Conservation (phyloP, 345 rosid genomes). For the Corchorus capsularis region DNA sequence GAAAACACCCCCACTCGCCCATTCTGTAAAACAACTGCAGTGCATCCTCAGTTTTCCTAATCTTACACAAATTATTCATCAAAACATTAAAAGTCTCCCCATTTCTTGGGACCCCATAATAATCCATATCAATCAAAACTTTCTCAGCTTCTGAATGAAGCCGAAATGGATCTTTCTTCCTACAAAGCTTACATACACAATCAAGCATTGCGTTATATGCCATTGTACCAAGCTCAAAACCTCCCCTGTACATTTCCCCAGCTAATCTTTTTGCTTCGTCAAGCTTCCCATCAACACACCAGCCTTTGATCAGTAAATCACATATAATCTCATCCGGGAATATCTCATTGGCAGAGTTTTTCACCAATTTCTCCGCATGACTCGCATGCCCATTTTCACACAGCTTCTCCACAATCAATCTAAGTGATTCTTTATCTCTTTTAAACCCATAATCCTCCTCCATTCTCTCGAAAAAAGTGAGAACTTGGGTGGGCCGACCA, state of each 20-base stretch:
- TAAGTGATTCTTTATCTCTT: slow-evolving; percentile 65
- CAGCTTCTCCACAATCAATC: slow-evolving; percentile 63
- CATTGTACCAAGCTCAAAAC: slow-evolving; percentile 72
- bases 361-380: slow-evolving; percentile 88
- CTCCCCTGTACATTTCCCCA: slow-evolving; percentile 94
- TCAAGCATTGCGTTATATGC: slow-evolving; percentile 78
- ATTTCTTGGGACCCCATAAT: slow-evolving; percentile 81
- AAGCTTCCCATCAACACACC: slow-evolving; percentile 84
- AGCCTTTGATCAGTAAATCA: slow-evolving; percentile 83
- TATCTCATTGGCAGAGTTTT: slow-evolving; percentile 71
- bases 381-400: slow-evolving; percentile 71
- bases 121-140: slow-evolving; percentile 84
- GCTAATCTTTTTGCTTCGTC: slow-evolving; percentile 90
- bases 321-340: slow-evolving; percentile 85
- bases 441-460: slow-evolving; percentile 74
- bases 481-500: slow-evolving; percentile 66
- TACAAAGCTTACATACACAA: slow-evolving; percentile 88
- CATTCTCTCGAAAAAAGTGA: slow-evolving; percentile 77
- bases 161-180: slow-evolving; percentile 77
- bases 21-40: slow-evolving; percentile 69
- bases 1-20: slow-evolving; percentile 86
- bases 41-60: slow-evolving; percentile 82
- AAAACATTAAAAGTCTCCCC: slow-evolving; percentile 84
- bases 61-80: slow-evolving; percentile 72
- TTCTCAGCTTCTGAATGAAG: slow-evolving; percentile 69